Evolutionary conservation across 208 protist species (phyloP).

Genomic region (Crithidia bombi): DNA sequence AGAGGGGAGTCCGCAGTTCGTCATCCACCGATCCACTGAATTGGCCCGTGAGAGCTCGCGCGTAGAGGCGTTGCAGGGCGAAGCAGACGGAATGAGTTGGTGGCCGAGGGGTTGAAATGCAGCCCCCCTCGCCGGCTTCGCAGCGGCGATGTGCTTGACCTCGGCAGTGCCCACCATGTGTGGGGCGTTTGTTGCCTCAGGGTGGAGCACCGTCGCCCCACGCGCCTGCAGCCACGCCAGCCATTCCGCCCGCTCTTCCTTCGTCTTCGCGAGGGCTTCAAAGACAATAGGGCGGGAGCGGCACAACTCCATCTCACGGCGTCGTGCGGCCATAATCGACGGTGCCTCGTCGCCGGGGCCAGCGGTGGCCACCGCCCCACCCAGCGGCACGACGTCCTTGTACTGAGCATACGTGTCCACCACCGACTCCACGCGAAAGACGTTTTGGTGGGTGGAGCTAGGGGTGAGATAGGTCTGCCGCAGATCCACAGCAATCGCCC

Average conservation of each 20-base stretch:
- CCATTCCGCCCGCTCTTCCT: conserved; percentile 24
- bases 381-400: conserved; percentile 5
- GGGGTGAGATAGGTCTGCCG: conserved; percentile 23
- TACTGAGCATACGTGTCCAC: conserved; percentile 21
- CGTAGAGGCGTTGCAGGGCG: background rate
- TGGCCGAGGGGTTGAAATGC: conserved; percentile 13
- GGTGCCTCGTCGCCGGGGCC: background rate
- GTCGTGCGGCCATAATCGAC: conserved; percentile 8
- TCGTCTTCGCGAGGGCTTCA: conserved; percentile 27
- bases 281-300: conserved; percentile 12
- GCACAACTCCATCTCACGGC: conserved; percentile 25
- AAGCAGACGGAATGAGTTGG: background rate
- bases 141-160: background rate
- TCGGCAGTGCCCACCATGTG: conserved; percentile 1
- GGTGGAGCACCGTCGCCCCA: background rate
- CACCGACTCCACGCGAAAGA: conserved; percentile 15
- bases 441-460: conserved; percentile 22
- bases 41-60: background rate
- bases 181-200: background rate
- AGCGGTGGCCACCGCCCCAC: conserved; percentile 6
- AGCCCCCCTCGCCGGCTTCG: background rate
- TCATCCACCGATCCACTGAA: conserved; percentile 8
- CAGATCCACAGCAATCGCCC: conserved; percentile 18
- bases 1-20: conserved; percentile 3
- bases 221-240: conserved; percentile 18